Evolutionary conservation across 2,329 filamentous ascomycete species (phyloP).

Genomic region (Beauveria brongniartii): DNA sequence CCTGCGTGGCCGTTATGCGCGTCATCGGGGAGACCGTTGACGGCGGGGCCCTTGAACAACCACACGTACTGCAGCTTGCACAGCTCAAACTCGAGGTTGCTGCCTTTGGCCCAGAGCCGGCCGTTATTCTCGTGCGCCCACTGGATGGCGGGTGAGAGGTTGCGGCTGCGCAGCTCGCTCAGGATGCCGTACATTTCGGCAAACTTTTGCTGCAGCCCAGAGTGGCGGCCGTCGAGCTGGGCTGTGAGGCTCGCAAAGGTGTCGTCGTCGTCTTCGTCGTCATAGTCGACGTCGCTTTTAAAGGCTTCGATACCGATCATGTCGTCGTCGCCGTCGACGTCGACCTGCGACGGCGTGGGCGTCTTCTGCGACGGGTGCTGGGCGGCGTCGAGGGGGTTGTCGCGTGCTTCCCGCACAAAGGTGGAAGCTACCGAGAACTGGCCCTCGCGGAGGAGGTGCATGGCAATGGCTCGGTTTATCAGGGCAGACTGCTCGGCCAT

Average conservation of each 20-base stretch:
- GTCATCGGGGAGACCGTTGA: slow-evolving; percentile 48
- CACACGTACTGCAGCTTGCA: slow-evolving; percentile 84
- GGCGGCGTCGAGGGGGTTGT: slow-evolving; percentile 20
- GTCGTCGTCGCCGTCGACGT: slow-evolving; percentile 20
- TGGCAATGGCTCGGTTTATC: slow-evolving; percentile 88
- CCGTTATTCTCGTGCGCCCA: slow-evolving; percentile 71
- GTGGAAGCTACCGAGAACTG: slow-evolving; percentile 82
- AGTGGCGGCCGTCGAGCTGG: slow-evolving; percentile 8
- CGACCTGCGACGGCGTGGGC: slow-evolving; percentile 15
- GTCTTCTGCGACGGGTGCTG: neutral
- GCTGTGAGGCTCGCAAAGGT: neutral
- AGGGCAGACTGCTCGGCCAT: slow-evolving; percentile 67
- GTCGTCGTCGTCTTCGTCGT: neutral
- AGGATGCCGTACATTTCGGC: slow-evolving; percentile 86
- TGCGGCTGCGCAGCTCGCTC: slow-evolving; percentile 62
- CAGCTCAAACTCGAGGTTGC: slow-evolving; percentile 92
- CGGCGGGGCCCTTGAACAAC: slow-evolving; percentile 60
- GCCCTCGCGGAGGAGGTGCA: slow-evolving; percentile 92
- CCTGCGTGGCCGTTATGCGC: slow-evolving; percentile 46
- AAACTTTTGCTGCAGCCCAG: slow-evolving; percentile 71
- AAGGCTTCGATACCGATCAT: slow-evolving; percentile 16
- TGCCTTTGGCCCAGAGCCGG: slow-evolving; percentile 71
- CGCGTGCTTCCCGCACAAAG: slow-evolving; percentile 65
- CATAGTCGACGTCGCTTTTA: neutral
- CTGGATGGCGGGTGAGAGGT: slow-evolving; percentile 74